Percentiles rank a stretch among this genome's conserved stretches.
Conservation (phyloP, 1,284 basidiomycete genomes). For the Apiotrichum mycotoxinovorans region DNA sequence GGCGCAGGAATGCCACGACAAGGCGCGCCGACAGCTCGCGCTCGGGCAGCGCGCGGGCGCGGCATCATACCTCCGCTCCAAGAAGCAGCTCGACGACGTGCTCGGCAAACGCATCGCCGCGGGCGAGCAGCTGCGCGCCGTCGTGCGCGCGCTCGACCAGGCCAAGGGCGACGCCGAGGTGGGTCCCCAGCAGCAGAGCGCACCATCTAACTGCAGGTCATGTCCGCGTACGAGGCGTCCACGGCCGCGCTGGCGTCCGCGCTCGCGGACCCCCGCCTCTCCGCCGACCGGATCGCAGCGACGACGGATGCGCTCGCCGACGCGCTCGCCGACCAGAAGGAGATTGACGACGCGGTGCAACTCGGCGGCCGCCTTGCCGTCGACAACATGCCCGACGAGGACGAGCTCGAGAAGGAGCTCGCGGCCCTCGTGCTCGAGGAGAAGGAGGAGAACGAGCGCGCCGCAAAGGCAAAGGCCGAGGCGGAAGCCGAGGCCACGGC, state of each 20-base stretch:
- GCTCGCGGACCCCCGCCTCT: slow-evolving; percentile 72
- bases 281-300: slow-evolving; percentile 70
- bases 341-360: slow-evolving; percentile 74
- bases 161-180: slow-evolving; percentile 86
- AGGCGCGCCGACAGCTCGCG: slow-evolving; percentile 63
- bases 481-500: slow-evolving; percentile 26
- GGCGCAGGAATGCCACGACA: slow-evolving; percentile 68
- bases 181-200: slow-evolving; percentile 5
- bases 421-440: slow-evolving; percentile 48
- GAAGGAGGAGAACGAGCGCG: slow-evolving; percentile 32
- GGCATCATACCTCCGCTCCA: slow-evolving; percentile 68
- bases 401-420: slow-evolving; percentile 53
- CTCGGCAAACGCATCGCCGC: slow-evolving; percentile 69
- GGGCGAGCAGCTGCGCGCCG: slow-evolving; percentile 68
- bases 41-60: slow-evolving; percentile 70
- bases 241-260: slow-evolving; percentile 69
- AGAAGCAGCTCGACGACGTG: slow-evolving; percentile 74
- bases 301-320: slow-evolving; percentile 84
- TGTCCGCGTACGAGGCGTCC: slow-evolving; percentile 78
- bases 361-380: slow-evolving; percentile 61
- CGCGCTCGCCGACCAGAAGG: slow-evolving; percentile 71
- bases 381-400: slow-evolving; percentile 50
- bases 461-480: slow-evolving; percentile 27
- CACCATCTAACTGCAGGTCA: slow-evolving; percentile 58
- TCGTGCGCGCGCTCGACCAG: slow-evolving; percentile 76